These are phyloP conservation scores for Thielaviopsis populi DNA, from an alignment of 2,329 filamentous ascomycete species.

Conservation along the genomic window DNA sequence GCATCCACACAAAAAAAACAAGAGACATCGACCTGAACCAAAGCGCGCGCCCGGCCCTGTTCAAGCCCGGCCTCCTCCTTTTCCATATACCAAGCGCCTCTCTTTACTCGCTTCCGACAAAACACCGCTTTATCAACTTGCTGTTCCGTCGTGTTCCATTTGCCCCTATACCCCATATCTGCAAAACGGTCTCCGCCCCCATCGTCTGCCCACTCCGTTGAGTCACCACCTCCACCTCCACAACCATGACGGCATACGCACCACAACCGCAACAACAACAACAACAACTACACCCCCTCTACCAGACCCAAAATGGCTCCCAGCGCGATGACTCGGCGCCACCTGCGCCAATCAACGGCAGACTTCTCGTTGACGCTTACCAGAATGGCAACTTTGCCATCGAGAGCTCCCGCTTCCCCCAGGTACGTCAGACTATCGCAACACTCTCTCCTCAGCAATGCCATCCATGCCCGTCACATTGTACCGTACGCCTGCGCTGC, in stretches of 20 bases:
- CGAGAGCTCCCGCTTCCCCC: slow-evolving; percentile 6
- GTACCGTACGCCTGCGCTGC: not conserved
- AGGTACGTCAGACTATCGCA: slow-evolving; percentile 1
- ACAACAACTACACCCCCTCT: not conserved
- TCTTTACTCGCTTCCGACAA: not conserved
- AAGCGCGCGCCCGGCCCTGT: not conserved
- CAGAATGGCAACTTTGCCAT: slow-evolving; percentile 12
- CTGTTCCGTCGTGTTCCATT: not conserved
- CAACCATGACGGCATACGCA: not conserved
- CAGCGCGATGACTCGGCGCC: not conserved
- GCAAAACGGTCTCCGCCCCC: not conserved
- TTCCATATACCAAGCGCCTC: not conserved
- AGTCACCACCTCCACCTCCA: not conserved
- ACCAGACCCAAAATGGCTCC: not conserved
- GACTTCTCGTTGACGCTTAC: slow-evolving; percentile 13
- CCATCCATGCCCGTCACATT: not conserved
- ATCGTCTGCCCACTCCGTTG: not conserved
- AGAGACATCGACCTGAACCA: not conserved
- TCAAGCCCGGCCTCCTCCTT: slow-evolving; percentile 2
- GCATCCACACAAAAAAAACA: not conserved
- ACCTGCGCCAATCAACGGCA: slow-evolving; percentile 9
- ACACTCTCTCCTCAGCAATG: not conserved
- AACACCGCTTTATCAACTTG: not conserved
- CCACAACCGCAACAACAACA: slow-evolving; percentile 2
- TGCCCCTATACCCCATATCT: not conserved